phyloP scores from a whole-genome alignment of 2,329 filamentous ascomycete species.

The Trichocomaceae sp. region DNA sequence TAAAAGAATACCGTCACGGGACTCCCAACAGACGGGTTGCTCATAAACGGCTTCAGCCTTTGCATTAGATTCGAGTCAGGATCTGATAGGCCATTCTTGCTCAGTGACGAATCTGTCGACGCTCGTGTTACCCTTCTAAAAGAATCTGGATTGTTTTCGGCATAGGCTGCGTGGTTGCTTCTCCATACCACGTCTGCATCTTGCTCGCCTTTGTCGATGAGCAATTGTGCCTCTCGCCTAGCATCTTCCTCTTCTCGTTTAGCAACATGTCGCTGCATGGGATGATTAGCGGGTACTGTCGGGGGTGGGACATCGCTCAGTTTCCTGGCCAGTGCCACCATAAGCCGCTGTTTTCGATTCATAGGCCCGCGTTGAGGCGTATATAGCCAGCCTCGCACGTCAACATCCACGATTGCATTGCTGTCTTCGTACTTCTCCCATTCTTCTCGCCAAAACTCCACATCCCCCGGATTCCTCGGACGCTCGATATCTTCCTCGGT shows the following conservation, averaged over 20 bases:
- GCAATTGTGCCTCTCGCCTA: slow-evolving; percentile 66
- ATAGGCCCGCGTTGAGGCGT: slow-evolving; percentile 76
- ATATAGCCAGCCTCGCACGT: slow-evolving; percentile 94
- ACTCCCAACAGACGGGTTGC: slow-evolving; percentile 67
- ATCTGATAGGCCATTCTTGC: slow-evolving; percentile 63
- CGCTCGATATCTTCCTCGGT: slow-evolving; percentile 34
- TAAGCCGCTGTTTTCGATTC: slow-evolving; percentile 75
- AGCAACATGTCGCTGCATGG: slow-evolving; percentile 44
- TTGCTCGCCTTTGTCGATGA: slow-evolving; percentile 63
- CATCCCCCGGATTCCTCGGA: slow-evolving; percentile 49
- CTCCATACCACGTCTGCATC: slow-evolving; percentile 65
- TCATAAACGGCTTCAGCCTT: slow-evolving; percentile 81
- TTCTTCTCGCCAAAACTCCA: slow-evolving; percentile 68
- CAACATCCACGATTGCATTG: slow-evolving; percentile 82
- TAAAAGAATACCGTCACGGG: slow-evolving; percentile 94
- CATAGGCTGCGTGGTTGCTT: slow-evolving; percentile 45
- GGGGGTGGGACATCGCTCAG: slow-evolving; percentile 64
- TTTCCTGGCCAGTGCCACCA: slow-evolving; percentile 79
- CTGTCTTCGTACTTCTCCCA: slow-evolving; percentile 77
- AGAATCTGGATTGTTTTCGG: slow-evolving; percentile 21
- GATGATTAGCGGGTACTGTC: slow-evolving; percentile 8
- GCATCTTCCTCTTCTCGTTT: slow-evolving; percentile 60
- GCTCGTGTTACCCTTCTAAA: slow-evolving; percentile 33
- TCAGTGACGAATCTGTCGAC: slow-evolving; percentile 55
- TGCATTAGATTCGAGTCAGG: slow-evolving; percentile 87